phyloP scores from a whole-genome alignment of 129 eudicot genomes.

The Flaveria ramosissima region DNA sequence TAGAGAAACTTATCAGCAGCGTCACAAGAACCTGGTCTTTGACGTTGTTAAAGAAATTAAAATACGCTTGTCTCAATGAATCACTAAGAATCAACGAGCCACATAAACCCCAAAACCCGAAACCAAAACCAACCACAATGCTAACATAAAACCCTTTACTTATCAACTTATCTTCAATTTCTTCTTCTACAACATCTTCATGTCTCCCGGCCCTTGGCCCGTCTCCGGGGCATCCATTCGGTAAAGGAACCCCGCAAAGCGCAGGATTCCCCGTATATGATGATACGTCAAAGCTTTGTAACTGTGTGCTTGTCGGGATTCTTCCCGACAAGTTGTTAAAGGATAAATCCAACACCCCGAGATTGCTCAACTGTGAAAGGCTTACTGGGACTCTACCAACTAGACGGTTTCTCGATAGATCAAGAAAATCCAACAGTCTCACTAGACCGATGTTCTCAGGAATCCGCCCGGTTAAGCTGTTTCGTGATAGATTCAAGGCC shows the following conservation, averaged over 20 bases:
- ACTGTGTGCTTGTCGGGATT: constrained; percentile 48
- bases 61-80: constrained; percentile 24
- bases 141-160: constrained; percentile 27
- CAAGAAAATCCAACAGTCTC: constrained; percentile 45
- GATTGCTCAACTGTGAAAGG: constrained; percentile 32
- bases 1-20: not conserved
- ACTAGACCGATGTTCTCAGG: constrained; percentile 36
- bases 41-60: constrained; percentile 3
- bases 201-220: not conserved
- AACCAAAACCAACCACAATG: constrained; percentile 31
- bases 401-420: constrained; percentile 47
- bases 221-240: constrained; percentile 25
- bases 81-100: constrained; percentile 20
- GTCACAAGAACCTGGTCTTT: constrained; percentile 13
- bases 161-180: constrained; percentile 17
- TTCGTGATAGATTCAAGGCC: constrained; percentile 45
- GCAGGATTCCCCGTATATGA: constrained; percentile 34
- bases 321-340: constrained; percentile 50
- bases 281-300: constrained; percentile 38
- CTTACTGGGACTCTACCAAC: constrained; percentile 40
- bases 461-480: constrained; percentile 31
- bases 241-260: constrained; percentile 51
- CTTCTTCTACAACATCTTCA: constrained; percentile 8
- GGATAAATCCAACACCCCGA: constrained; percentile 45
- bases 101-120: constrained; percentile 39